Conservation (phyloP, 208 protist species). For the Wallacemonas sp. region DNA sequence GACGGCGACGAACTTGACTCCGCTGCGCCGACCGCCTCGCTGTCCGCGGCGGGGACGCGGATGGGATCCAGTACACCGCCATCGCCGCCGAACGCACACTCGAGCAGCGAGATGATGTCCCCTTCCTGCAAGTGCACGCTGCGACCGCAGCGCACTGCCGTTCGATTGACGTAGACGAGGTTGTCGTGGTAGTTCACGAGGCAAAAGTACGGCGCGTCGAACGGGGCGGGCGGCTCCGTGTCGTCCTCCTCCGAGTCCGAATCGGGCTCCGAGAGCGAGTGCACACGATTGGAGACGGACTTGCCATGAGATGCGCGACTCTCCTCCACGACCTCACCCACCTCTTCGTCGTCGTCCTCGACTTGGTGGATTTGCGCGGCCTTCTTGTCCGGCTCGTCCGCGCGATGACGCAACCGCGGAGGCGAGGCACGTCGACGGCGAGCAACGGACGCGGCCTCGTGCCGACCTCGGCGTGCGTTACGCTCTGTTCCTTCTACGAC, state of each 20-base stretch:
- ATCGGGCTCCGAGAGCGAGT: neutral
- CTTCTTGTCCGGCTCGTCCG: neutral
- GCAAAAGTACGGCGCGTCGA: conserved; percentile 61
- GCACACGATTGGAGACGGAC: too few relatives aligned
- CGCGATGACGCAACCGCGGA: neutral
- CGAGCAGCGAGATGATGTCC: conserved; percentile 81
- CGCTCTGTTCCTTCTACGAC: neutral
- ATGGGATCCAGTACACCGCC: conserved; percentile 50
- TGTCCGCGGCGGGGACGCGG: neutral
- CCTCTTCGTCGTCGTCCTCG: neutral
- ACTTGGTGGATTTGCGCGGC: neutral
- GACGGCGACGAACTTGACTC: neutral
- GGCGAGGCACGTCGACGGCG: neutral
- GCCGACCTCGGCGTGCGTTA: neutral
- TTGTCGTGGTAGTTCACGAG: conserved; percentile 77
- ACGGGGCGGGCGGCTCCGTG: conserved; percentile 18
- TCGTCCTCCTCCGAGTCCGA: conserved; percentile 7
- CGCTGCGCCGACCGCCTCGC: conserved; percentile 11
- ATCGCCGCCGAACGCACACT: conserved; percentile 69
- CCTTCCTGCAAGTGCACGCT: conserved; percentile 50
- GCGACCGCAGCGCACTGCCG: conserved; percentile 30
- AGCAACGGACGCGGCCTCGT: neutral
- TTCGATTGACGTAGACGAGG: conserved; percentile 55
- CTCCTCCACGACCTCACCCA: too few relatives aligned
- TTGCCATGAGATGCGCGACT: too few relatives aligned